A percentile compares a stretch with the other conserved stretches of the same genome.
Evolutionary conservation across 2,329 filamentous ascomycete species (phyloP).

Genomic region (Talaromyces sp.): DNA sequence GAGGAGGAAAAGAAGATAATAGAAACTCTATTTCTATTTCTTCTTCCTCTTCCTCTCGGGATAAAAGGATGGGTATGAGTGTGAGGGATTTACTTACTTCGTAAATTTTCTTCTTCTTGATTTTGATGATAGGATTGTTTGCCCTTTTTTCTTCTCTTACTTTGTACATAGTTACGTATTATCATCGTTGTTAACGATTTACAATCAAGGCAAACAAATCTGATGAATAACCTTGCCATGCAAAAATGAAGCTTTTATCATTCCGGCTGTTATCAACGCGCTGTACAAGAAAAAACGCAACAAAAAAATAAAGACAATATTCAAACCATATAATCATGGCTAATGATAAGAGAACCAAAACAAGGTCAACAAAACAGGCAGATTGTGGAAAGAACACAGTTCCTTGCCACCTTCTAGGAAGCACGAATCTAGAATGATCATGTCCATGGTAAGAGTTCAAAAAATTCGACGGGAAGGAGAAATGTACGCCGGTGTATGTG

Average conservation of each 20-base stretch:
- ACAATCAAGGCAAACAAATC: no score
- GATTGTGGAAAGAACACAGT: not conserved
- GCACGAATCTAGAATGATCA: not conserved
- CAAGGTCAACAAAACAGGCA: not conserved
- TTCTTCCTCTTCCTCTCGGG: conserved; percentile 9
- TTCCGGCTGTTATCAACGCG: not conserved
- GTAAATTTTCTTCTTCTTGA: no score
- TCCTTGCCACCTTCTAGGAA: not conserved
- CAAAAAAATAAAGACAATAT: not conserved
- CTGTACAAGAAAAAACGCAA: not conserved
- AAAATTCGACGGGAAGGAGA: no score
- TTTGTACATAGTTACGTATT: no score
- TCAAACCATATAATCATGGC: not conserved
- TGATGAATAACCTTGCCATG: not conserved
- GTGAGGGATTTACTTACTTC: conserved; percentile 52
- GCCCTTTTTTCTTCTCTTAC: no score
- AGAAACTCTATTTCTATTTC: not conserved
- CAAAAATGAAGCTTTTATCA: conserved; percentile 4
- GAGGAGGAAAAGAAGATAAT: not conserved
- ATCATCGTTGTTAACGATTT: no score
- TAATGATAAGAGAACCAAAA: not conserved
- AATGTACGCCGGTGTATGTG: conserved; percentile 8
- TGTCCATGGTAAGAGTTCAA: no score
- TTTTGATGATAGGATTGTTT: not conserved
- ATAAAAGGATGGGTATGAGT: conserved; percentile 48